Evolutionary conservation across 352 stramenopile species (phyloP), one percentile per base, ranked within the genome.

Genomic region (Phytopythium sindhum): DNA sequence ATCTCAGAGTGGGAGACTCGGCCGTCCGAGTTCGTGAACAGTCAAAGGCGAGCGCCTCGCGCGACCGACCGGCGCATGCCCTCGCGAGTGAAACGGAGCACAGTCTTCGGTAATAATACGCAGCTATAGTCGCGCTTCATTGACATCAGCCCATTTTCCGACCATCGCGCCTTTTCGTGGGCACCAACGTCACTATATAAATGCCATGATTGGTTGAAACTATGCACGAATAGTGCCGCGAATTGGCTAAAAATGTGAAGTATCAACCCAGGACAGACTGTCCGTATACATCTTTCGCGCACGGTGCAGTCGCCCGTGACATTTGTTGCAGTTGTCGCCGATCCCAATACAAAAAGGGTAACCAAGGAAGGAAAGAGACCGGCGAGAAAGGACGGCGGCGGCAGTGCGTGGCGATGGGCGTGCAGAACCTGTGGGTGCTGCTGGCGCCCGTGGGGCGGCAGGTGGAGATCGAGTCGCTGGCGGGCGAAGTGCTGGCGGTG

Each of bases 391-490:
- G 33, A 47, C 56, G 14, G 7, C 48, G 17, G 26, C 1, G 26
- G 17, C 26, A 35, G 19, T 17, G 7, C 4, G 7, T 47, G 1
- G 45, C 21, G 52, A 99, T 99, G 97, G 98, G 98, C 42, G 97
- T 99, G 21, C 95, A 99, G 71, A 98, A 98, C 68, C 82, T 99
- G 52, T 99, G 98, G 98, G 78, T 96, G 58, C 75, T 99, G 52
- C 80, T 99, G 42, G 87, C 97, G 60, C 97, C 98, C 0, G 91
- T 98, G 55, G 97, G 97, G 19, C 90, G 97, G 53, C 91, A 98
- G 68, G 91, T 99, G 50, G 98, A 97, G 72, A 97, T 99, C 57
- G 97, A 99, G 88, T 98, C 96, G 41, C 80, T 99, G n/a, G 84
- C 89, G 53, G 86, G 93, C 15, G 75, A 98, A 71, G 96, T 96